Conservation (phyloP, 169 alveolate species). For the Eimeria mitis region DNA sequence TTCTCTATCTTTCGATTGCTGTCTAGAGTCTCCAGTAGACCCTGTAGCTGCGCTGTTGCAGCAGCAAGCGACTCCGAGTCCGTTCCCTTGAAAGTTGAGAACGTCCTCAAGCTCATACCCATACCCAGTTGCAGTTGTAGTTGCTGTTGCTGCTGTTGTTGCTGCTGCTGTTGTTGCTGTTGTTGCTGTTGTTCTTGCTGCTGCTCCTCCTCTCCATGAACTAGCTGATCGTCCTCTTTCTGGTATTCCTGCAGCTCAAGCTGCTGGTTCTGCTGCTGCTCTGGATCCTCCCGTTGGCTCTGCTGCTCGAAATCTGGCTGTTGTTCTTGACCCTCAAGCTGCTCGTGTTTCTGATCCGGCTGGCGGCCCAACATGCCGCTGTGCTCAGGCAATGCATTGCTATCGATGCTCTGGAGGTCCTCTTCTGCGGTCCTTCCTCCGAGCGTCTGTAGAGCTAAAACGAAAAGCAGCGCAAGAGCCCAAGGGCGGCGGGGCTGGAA, state of each 20-base stretch:
- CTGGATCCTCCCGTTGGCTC: neutral
- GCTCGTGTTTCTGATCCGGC: neutral
- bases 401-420: neutral
- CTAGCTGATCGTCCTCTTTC: neutral
- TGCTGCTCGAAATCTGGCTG: slow-evolving; percentile 11
- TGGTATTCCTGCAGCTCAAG: neutral
- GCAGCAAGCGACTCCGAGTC: neutral
- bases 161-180: neutral
- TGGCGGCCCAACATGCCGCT: neutral
- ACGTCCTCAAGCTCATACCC: neutral
- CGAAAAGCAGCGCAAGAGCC: neutral
- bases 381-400: neutral
- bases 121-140: too few species aligned
- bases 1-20: slow-evolving; percentile 1
- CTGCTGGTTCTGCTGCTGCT: slow-evolving; percentile 22
- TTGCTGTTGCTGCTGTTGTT: too few species aligned
- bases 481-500: slow-evolving; percentile 5
- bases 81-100: neutral
- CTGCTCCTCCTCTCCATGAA: neutral
- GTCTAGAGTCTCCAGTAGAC: slow-evolving; percentile 1
- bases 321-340: neutral
- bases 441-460: neutral
- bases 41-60: neutral
- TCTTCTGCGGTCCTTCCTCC: neutral
- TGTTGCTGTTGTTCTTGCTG: neutral